Percentiles rank a stretch among this genome's conserved stretches.
phyloP scores from a whole-genome alignment of 2,329 filamentous ascomycete genomes.

The Penicillium brevicompactum region DNA sequence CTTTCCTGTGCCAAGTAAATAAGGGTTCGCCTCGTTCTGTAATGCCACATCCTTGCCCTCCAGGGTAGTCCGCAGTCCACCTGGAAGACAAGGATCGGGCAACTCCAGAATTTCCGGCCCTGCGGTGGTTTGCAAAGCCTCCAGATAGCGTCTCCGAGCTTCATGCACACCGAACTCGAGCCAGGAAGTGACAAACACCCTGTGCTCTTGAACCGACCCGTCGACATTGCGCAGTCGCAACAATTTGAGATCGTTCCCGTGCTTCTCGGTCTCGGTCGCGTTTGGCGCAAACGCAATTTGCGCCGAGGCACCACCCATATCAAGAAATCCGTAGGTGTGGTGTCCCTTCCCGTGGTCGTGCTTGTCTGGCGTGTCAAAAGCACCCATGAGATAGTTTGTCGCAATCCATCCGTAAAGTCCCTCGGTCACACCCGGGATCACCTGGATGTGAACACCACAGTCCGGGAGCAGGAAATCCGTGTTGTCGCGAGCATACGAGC shows the following conservation, averaged over 20 bases:
- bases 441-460: constrained; percentile 84
- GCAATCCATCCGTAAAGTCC: constrained; percentile 97
- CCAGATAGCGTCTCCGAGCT: constrained; percentile 82
- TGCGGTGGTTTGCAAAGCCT: constrained; percentile 70
- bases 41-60: constrained; percentile 62
- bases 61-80: constrained; percentile 71
- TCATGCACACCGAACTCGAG: constrained; percentile 96
- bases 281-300: constrained; percentile 99
- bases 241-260: constrained; percentile 84
- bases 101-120: constrained; percentile 65
- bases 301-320: constrained; percentile 97
- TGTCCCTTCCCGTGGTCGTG: constrained; percentile 85
- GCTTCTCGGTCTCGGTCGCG: constrained; percentile 82
- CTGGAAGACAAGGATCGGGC: constrained; percentile 88
- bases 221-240: constrained; percentile 82
- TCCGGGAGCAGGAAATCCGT: constrained; percentile 87
- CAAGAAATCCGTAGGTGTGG: constrained; percentile 93
- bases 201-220: constrained; percentile 76
- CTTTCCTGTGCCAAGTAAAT: constrained; percentile 78
- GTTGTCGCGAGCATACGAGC: constrained; percentile 74
- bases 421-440: constrained; percentile 94
- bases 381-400: constrained; percentile 90
- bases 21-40: constrained; percentile 45
- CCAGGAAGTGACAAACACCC: constrained; percentile 95
- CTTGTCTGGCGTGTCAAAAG: constrained; percentile 75